These are phyloP conservation scores for Sequoia sempervirens DNA, from an alignment of 75 land plant species.

Conservation along the genomic window DNA sequence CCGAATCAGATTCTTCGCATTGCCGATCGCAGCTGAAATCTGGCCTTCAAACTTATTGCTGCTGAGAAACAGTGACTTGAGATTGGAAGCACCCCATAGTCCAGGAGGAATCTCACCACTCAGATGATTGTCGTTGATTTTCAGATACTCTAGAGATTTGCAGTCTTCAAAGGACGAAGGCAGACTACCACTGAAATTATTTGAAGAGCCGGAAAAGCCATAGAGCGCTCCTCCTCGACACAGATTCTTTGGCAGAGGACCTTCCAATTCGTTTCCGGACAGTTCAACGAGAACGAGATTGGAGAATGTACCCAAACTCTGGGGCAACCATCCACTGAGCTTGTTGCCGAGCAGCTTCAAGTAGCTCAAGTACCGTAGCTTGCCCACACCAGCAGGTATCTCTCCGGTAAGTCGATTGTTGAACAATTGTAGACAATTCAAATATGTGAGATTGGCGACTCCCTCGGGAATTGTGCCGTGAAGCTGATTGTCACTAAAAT, in stretches of 20 bases:
- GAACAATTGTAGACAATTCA: background rate
- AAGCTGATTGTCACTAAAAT: constrained; percentile 27
- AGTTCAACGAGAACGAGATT: background rate
- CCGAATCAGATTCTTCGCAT: no score
- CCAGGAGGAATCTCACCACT: constrained; percentile 29
- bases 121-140: constrained; percentile 16
- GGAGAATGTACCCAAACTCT: background rate
- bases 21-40: no score
- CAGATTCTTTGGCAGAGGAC: constrained; percentile 24
- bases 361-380: constrained; percentile 13
- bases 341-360: constrained; percentile 12
- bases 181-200: constrained; percentile 26
- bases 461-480: constrained; percentile 20
- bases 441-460: background rate
- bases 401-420: background rate
- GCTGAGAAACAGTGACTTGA: no score
- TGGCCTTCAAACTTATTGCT: no score
- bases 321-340: constrained; percentile 12
- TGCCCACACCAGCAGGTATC: constrained; percentile 17
- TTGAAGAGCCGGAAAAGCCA: constrained; percentile 12
- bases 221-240: constrained; percentile 24
- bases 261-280: background rate
- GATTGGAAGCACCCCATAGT: constrained; percentile 10
- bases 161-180: constrained; percentile 23
- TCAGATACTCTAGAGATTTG: constrained; percentile 5